A percentile compares a stretch with the other conserved stretches of the same genome.
Evolutionary conservation across 306 rosid genomes (phyloP).

Genomic region (Arachis hypogaea): DNA sequence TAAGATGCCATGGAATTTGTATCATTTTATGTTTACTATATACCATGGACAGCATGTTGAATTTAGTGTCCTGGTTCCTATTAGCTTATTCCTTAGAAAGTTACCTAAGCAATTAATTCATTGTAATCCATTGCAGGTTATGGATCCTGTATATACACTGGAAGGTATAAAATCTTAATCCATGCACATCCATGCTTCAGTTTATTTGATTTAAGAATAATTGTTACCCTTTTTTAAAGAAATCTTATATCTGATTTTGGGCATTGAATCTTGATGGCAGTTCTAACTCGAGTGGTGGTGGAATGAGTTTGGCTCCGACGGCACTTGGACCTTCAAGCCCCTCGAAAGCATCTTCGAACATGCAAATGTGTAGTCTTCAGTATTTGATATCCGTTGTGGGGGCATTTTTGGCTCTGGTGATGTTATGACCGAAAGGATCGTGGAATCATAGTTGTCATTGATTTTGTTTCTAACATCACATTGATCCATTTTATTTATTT

Average conservation of each 20-base stretch:
- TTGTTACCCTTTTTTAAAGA: background rate
- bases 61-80: background rate
- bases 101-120: background rate
- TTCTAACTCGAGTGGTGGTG: slow-evolving; percentile 55
- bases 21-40: slow-evolving; percentile 6
- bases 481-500: slow-evolving; percentile 9
- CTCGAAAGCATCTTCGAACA: slow-evolving; percentile 57
- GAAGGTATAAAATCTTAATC: slow-evolving; percentile 68
- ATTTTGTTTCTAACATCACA: slow-evolving; percentile 35
- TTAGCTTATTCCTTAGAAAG: slow-evolving; percentile 2
- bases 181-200: background rate
- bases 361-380: slow-evolving; percentile 50
- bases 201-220: background rate
- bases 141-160: slow-evolving; percentile 78
- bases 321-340: slow-evolving; percentile 62
- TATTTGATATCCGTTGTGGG: slow-evolving; percentile 50
- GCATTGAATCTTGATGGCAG: slow-evolving; percentile 54
- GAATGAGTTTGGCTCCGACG: slow-evolving; percentile 50
- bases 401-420: slow-evolving; percentile 44
- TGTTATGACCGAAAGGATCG: slow-evolving; percentile 51
- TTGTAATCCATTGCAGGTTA: slow-evolving; percentile 62
- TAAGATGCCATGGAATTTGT: background rate
- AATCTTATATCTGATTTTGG: slow-evolving; percentile 25
- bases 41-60: background rate
- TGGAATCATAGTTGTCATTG: slow-evolving; percentile 43